Base-by-base conservation (phyloP, 2,329 filamentous ascomycete species). In the Graphilbum ipis-grandicollis region DNA sequence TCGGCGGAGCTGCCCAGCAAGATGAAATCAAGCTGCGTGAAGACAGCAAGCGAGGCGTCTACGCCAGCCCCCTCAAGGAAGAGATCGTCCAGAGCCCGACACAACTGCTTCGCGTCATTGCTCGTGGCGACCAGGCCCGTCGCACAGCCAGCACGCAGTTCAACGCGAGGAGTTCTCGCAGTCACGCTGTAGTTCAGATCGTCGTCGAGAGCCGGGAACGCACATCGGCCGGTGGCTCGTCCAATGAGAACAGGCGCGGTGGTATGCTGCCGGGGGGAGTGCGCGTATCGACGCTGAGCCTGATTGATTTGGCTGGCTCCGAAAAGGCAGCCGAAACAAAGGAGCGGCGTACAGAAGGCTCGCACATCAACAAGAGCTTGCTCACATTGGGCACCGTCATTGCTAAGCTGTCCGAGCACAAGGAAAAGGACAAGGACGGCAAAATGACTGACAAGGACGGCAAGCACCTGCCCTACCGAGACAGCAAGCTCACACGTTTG, bases 21-120 rank as follows among this genome's bases (percentile, higher is more conserved):
- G 90, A 98, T 47, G 90, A 98, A 52, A 98, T 98, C 57, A 96
- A 98, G 57, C 62, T 98, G 39, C 79, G 90, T 17, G 90, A 98
- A 57, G 90, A 98, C 55, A 85, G 79, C 60, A 96, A 94, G 60
- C 71, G 90, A 43, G 90, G 90, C 23, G 88, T 98, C 14, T 98
- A 96, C 61, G 90, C 90, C 18, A 93, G 80, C 15, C 90, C 90
- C 2, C 59, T 98, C 42, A 96, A 94, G 56, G 90, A 98, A 57
- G 90, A 98, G 54, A 98, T 98, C 48, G 90, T 98, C 22, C 90
- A 98, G 57, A 94, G 86, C 47, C 90, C 90, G 2, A 96, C 90
- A 0, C 90, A 98, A 54, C 68, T 98, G 21, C 63, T 98, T 31
- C 75, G 90, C 47, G 90, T 98, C 19, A 98, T 98, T 54, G 86